Base-by-base conservation (phyloP, 2,329 filamentous ascomycete species). In the Trichocomaceae sp. region DNA sequence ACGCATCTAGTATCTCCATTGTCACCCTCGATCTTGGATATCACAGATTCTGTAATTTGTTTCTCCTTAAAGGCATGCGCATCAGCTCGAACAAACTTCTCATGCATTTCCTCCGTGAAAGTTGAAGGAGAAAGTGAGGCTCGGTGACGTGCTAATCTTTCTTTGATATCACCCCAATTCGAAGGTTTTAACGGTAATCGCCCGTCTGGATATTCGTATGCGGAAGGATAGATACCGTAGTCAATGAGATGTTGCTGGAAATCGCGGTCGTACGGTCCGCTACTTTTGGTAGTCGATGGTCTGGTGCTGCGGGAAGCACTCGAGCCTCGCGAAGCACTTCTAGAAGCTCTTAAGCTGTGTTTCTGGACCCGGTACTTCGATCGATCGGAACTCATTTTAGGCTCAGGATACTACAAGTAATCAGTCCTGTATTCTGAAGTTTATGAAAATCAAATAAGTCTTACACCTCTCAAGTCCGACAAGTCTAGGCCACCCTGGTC, bases 401-500 rank as follows among this genome's bases (percentile, higher is more conserved):
- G 46, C 33, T 44, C 37, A 10, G 46, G 37, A 54, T 44, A 45
- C 52, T 54, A 37, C 5, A 44, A 45, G n/a, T 19, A n/a, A 8
- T 54, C 45, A 54, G 52, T 37, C 46, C n/a, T n/a, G n/a, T n/a
- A n/a, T n/a, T n/a, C n/a, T n/a, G n/a, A n/a, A n/a, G n/a, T n/a
- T n/a, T n/a, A n/a, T n/a, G n/a, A n/a, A n/a, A n/a, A n/a, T n/a
- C n/a, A n/a, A n/a, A n/a, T n/a, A n/a, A n/a, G n/a, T n/a, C 46
- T 49, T 49, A 54, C 37, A 1, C 52, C 52, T 13, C 52, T 22
- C 13, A 54, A 17, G 2, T 49, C 46, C 22, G 46, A 54, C 15
- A 54, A 49, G 20, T 54, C 46, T 19, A 26, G 46, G 15, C 52
- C 46, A 13, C 46, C 52, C 12, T 54, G 52, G 20, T 37, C n/a